Evolutionary conservation across 2,329 filamentous ascomycete genomes (phyloP).

Genomic region (Colletotrichum theobromicola): DNA sequence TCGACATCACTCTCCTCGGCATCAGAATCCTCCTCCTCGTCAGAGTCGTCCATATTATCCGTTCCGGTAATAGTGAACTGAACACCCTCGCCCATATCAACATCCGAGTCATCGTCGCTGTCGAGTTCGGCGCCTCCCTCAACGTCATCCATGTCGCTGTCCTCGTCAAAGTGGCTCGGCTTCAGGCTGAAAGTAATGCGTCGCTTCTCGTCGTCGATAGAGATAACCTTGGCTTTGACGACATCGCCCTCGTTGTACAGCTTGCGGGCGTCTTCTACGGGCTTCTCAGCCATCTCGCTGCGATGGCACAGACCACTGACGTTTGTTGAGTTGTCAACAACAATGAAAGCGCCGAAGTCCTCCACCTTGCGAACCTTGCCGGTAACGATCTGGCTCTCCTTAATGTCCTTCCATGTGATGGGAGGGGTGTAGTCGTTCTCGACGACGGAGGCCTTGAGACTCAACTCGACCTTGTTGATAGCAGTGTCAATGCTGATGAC

Average conservation of each 20-base stretch:
- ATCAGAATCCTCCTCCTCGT: conserved; percentile 47
- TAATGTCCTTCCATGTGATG: conserved; percentile 77
- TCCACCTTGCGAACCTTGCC: conserved; percentile 93
- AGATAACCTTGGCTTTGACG: conserved; percentile 91
- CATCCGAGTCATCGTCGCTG: conserved; percentile 48
- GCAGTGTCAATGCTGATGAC: conserved; percentile 74
- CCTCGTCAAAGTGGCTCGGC: conserved; percentile 82
- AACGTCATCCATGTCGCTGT: conserved; percentile 53
- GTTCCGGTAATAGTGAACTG: conserved; percentile 50
- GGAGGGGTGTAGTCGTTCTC: conserved; percentile 79
- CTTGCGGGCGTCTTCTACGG: conserved; percentile 83
- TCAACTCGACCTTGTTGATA: conserved; percentile 80
- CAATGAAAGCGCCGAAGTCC: conserved; percentile 93
- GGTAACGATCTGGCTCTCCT: conserved; percentile 80
- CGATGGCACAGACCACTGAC: conserved; percentile 93
- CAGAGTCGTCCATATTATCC: conserved; percentile 38
- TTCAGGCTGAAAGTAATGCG: conserved; percentile 91
- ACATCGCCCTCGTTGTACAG: conserved; percentile 88
- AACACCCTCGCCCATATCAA: conserved; percentile 52
- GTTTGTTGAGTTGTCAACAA: conserved; percentile 85
- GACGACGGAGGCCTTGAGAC: conserved; percentile 83
- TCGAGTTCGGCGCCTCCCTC: conserved; percentile 52
- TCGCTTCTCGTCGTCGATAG: conserved; percentile 75
- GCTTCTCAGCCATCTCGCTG: conserved; percentile 86
- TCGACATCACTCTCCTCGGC: conserved; percentile 47